A percentile compares a stretch with the other conserved stretches of the same genome.
Conservation (phyloP, 208 protist genomes). For the Naegleria gruberi region DNA sequence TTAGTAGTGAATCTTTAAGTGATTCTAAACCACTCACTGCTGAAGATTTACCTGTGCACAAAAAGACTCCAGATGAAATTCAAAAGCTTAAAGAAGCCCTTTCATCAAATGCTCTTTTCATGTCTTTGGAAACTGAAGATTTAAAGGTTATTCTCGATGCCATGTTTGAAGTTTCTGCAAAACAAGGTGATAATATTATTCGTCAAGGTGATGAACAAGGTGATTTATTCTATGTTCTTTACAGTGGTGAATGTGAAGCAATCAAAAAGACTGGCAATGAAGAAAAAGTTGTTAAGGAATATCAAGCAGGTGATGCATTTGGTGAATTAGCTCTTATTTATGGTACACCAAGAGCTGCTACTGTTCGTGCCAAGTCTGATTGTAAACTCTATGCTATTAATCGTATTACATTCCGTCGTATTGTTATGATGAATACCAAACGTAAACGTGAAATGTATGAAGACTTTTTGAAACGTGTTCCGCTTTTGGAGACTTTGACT, state of each 20-base stretch:
- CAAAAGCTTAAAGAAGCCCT: neutral
- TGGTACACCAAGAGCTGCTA: slow-evolving; percentile 52
- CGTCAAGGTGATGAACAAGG: slow-evolving; percentile 36
- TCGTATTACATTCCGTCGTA: slow-evolving; percentile 41
- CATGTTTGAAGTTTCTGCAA: neutral
- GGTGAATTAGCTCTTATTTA: slow-evolving; percentile 62
- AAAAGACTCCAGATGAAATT: neutral
- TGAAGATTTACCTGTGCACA: neutral
- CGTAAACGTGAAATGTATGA: slow-evolving; percentile 46
- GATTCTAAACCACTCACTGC: neutral
- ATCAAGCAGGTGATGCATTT: slow-evolving; percentile 44
- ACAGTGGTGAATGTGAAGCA: slow-evolving; percentile 50
- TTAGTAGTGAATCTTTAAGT: neutral
- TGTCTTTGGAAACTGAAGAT: neutral
- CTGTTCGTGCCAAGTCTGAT: slow-evolving; percentile 37
- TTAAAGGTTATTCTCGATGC: neutral
- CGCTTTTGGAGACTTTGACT: slow-evolving; percentile 31
- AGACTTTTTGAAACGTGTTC: slow-evolving; percentile 44
- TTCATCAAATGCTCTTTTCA: neutral
- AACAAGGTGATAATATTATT: slow-evolving; percentile 5
- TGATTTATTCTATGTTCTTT: slow-evolving; percentile 61
- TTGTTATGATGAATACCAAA: slow-evolving; percentile 45
- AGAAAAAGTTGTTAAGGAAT: slow-evolving; percentile 31
- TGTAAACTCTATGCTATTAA: slow-evolving; percentile 48
- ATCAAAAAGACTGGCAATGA: slow-evolving; percentile 20